phyloP scores from a whole-genome alignment of 2,329 filamentous ascomycete species.

The Pestalotiopsis sp. region DNA sequence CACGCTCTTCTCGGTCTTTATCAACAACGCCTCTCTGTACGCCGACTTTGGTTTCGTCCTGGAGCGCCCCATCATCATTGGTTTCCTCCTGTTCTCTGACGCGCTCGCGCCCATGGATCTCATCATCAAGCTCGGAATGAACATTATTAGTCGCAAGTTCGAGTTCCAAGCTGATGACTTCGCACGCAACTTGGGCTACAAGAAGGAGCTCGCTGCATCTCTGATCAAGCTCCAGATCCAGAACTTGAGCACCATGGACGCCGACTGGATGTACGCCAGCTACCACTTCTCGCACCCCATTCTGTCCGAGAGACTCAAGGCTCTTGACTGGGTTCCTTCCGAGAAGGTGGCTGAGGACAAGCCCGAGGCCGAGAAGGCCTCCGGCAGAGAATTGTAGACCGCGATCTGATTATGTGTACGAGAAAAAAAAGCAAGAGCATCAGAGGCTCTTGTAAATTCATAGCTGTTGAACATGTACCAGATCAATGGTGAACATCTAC shows the following conservation, averaged over 20 bases:
- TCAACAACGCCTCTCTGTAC: slow-evolving; percentile 93
- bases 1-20: slow-evolving; percentile 92
- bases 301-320: slow-evolving; percentile 87
- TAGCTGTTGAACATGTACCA: not conserved
- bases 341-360: slow-evolving; percentile 55
- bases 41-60: slow-evolving; percentile 85
- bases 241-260: slow-evolving; percentile 98
- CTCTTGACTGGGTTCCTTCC: slow-evolving; percentile 81
- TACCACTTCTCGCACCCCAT: slow-evolving; percentile 99
- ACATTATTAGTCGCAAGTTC: slow-evolving; percentile 89
- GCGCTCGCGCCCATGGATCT: slow-evolving; percentile 93
- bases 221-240: slow-evolving; percentile 98
- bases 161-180: slow-evolving; percentile 97
- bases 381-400: slow-evolving; percentile 64
- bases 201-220: slow-evolving; percentile 78
- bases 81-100: slow-evolving; percentile 96
- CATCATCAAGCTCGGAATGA: slow-evolving; percentile 94
- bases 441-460: not conserved
- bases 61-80: slow-evolving; percentile 89
- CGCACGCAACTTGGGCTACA: slow-evolving; percentile 82
- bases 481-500: no score
- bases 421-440: not conserved
- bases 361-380: slow-evolving; percentile 62
- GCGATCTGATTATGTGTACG: not conserved
- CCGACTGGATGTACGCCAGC: slow-evolving; percentile 96